Evolutionary conservation across 2,329 filamentous ascomycete species (phyloP).

Genomic region (Acephala macrosclerotiorum): DNA sequence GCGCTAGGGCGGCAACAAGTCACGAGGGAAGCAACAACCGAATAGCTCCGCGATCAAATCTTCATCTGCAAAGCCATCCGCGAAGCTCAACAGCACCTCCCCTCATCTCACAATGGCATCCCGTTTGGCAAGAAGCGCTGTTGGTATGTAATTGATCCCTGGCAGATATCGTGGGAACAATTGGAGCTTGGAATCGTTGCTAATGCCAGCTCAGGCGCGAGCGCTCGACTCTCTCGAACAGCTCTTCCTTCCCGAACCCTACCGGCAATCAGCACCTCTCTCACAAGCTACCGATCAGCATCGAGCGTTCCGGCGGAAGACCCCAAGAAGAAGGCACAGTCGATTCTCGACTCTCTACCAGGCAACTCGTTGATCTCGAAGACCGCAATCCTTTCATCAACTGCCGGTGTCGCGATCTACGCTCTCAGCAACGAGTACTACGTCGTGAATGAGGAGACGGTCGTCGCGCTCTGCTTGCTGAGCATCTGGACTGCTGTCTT

Average conservation of each 20-base stretch:
- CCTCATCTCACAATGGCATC: conserved; percentile 88
- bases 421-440: conserved; percentile 99
- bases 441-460: conserved; percentile 98
- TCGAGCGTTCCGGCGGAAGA: conserved; percentile 85
- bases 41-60: conserved; percentile 35
- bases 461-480: conserved; percentile 91
- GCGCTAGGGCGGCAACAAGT: conserved; percentile 12
- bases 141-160: conserved; percentile 71
- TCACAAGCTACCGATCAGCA: conserved; percentile 70
- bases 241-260: conserved; percentile 77
- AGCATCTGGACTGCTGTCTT: conserved; percentile 92
- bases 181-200: conserved; percentile 35
- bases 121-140: conserved; percentile 92
- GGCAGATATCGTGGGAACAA: conserved; percentile 25
- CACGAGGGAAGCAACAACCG: conserved; percentile 33
- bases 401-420: conserved; percentile 88
- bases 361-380: conserved; percentile 94
- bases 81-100: conserved; percentile 56
- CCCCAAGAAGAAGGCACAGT: conserved; percentile 96
- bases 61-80: conserved; percentile 37
- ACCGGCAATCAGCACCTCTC: conserved; percentile 74
- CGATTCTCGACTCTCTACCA: conserved; percentile 90
- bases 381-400: conserved; percentile 94
- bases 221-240: conserved; percentile 85
- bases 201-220: conserved; percentile 67